Conservation (phyloP, 345 rosid species). For the Populus ilicifolia region DNA sequence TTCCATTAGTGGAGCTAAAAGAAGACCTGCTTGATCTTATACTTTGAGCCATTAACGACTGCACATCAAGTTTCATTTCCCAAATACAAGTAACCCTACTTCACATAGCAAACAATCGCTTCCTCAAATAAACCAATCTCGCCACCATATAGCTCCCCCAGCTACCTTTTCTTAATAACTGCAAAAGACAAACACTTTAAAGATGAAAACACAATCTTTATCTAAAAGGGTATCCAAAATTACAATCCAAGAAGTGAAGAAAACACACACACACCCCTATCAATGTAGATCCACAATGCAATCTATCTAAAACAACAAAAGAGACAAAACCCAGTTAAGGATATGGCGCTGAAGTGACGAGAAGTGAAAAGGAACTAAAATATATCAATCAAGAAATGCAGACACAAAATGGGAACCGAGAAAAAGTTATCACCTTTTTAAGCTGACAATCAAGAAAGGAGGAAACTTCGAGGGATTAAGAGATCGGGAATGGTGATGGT, state of each 20-base stretch:
- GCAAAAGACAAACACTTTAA: not conserved
- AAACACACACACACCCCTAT: not conserved
- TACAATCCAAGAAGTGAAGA: not conserved
- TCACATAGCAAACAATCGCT: not conserved
- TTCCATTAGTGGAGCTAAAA: conserved; percentile 43
- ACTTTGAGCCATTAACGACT: conserved; percentile 46
- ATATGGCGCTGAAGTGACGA: not conserved
- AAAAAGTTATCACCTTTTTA: not conserved
- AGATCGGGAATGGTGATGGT: conserved; percentile 21
- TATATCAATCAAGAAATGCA: not conserved
- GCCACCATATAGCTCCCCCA: not conserved
- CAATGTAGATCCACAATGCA: not conserved
- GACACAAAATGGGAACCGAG: not conserved
- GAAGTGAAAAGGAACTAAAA: not conserved
- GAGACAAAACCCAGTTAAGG: not conserved
- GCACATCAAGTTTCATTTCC: conserved; percentile 33
- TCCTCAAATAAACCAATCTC: not conserved
- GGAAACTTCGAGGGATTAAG: conserved; percentile 2
- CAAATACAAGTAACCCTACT: not conserved
- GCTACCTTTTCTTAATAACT: not conserved
- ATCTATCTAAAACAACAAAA: not conserved
- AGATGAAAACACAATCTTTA: not conserved
- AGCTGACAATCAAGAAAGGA: not conserved
- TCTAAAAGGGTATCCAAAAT: not conserved
- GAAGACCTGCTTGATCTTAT: conserved; percentile 49